Evolutionary conservation across 2,329 filamentous ascomycete genomes (phyloP), one percentile per base, ranked within the genome.

Genomic region (Didymella glomerata): DNA sequence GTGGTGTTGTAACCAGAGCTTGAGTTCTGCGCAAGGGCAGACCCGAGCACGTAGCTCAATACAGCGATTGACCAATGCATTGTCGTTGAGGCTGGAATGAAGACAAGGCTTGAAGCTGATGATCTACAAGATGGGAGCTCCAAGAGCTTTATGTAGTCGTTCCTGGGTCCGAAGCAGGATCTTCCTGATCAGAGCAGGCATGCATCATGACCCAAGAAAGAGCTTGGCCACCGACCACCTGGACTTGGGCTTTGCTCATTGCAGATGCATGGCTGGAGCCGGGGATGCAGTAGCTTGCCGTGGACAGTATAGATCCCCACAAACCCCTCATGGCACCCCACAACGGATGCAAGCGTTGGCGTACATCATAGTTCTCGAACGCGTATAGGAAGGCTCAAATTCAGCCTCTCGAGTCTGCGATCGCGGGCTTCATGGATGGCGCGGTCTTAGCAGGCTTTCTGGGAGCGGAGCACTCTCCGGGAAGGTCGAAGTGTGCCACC

Each of bases 1-100:
- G 57, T 48, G 5, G 54, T 52, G 34, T 48, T 46, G 48, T 28
- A 38, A 8, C 28, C 48, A 41, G 49, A 44, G 30, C 49, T 42
- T 32, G 47, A 27, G 54, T 67, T 62, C 48, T 74, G 68, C 20
- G 72, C 71, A 45, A 52, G 48, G 14, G 60, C 63, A 52, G 63
- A 61, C 32, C 63, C 63, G 57, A 74, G 69, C 65, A 68, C 58
- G 44, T 71, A 52, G 63, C 71, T 66, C 63, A 73, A 45, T 28
- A 68, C 52, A 47, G 66, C 57, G 50, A 67, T 50, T 40, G 64
- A 64, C 58, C 59, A 64, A 61, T 68, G 48, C 70, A 74, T 74
- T 24, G 36, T 64, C 28, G 48, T 60, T 28, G 40, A 34, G 46
- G 24, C 40, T 16, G 20, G 46, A 16, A 40, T n/a, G 28, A 50